Conservation (phyloP, 495 filamentous ascomycete genomes). For the Cryomyces minteri region DNA sequence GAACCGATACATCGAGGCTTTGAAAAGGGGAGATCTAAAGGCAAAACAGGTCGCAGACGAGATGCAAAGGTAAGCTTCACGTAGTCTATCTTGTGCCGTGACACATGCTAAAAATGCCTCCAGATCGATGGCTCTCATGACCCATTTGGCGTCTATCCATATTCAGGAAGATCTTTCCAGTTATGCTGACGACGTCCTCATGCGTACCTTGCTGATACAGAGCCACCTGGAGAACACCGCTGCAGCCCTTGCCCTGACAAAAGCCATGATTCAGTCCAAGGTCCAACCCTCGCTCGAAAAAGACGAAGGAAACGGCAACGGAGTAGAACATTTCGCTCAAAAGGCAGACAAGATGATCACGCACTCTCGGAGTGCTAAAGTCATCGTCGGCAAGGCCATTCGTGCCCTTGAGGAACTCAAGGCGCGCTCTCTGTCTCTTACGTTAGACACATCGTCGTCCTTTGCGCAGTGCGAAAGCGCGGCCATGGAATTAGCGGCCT, state of each 20-base stretch:
- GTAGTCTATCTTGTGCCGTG: background rate
- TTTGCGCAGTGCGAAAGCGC: constrained; percentile 44
- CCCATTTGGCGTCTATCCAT: constrained; percentile 66
- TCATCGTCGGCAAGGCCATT: constrained; percentile 62
- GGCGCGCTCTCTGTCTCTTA: constrained; percentile 55
- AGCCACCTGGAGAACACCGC: constrained; percentile 67
- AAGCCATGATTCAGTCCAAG: constrained; percentile 44
- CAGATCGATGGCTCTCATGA: constrained; percentile 60
- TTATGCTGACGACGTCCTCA: constrained; percentile 63
- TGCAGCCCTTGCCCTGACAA: constrained; percentile 42
- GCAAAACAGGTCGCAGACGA: constrained; percentile 63
- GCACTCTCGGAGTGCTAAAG: constrained; percentile 67
- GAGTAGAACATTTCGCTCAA: constrained; percentile 48
- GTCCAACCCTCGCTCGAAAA: constrained; percentile 22
- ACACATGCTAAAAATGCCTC: background rate
- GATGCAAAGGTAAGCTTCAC: constrained; percentile 38
- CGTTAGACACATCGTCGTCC: constrained; percentile 30
- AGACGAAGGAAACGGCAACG: constrained; percentile 35
- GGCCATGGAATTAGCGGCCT: constrained; percentile 45
- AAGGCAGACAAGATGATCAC: constrained; percentile 54
- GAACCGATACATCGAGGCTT: constrained; percentile 70
- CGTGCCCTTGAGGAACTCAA: constrained; percentile 63
- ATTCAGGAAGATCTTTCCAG: constrained; percentile 52
- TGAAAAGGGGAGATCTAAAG: constrained; percentile 75
- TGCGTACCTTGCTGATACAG: constrained; percentile 55